Base-by-base conservation (phyloP, 345 rosid genomes). In the Citrus sinensis region DNA sequence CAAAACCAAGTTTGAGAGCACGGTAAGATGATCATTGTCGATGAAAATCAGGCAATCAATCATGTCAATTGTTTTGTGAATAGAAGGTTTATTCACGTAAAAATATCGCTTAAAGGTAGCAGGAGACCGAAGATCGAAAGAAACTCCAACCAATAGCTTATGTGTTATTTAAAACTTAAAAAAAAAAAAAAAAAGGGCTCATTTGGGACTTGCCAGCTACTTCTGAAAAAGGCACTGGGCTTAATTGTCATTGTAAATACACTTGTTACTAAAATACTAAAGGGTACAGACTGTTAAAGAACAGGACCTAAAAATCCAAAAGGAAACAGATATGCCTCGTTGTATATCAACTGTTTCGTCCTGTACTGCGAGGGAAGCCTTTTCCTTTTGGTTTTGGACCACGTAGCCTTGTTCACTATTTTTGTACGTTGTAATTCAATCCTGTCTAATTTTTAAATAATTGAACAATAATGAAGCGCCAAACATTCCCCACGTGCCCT, bases 311-410 rank as follows among this genome's bases (percentile, higher is more conserved):
- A 76, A 60, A 76, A 65, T 76, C 72, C 64, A 66, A 76, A 65
- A 66, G 54, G 27, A 54, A 51, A 46, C 54, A 65, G 24, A 49
- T 27, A 16, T 25, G 69, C 74, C 71, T 76, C 51, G 68, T 16
- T 70, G 71, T 34, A 62, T 30, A 61, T 30, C 30, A 68, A 67
- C 32, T 64, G 54, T 74, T 60, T 75, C 60, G 30, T 71, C 70
- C 79, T 67, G 79, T 73, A 56, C 75, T 83, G 22, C 56, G 32
- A 59, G 79, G 62, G 17, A 30, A 24, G 9, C 32, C 78, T 75
- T 78, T 70, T 58, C 56, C 37, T 66, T 69, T 83, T 55, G 81
- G 78, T 75, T 63, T 83, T 55, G 81, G 79, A 70, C 78, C 81
- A 51, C 71, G 61, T 51, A n/a, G 13, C 79, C 30, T 64, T 51